Conservation (phyloP, 2,329 filamentous ascomycete species). For the Elsinoe perseae region DNA sequence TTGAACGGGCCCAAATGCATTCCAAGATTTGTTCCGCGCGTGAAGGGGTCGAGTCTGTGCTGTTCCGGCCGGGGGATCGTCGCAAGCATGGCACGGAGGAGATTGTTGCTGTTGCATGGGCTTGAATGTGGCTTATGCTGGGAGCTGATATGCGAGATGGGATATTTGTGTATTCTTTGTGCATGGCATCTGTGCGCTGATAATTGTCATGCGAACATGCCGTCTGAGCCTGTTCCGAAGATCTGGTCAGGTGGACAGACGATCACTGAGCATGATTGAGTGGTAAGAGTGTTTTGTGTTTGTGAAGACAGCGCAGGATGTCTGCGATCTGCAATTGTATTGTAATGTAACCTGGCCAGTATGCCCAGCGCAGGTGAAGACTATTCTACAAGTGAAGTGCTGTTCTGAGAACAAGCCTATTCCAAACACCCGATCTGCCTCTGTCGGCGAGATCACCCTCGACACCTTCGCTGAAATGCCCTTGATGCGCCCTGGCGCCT, state of each 20-base stretch:
- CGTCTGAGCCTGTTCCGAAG: background rate
- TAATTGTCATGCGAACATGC: constrained; percentile 13
- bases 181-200: constrained; percentile 9
- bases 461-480: constrained; percentile 5
- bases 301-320: constrained; percentile 1
- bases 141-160: background rate
- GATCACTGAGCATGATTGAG: background rate
- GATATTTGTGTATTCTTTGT: constrained; percentile 4
- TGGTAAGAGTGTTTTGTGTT: background rate
- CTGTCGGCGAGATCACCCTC: background rate
- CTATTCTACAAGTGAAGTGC: constrained; percentile 11
- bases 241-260: background rate
- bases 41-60: background rate
- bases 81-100: background rate
- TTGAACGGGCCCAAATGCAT: constrained; percentile 4
- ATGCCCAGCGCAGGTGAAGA: constrained; percentile 7
- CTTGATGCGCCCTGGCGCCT: background rate
- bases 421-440: constrained; percentile 6
- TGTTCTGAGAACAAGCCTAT: background rate
- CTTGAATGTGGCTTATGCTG: constrained; percentile 1
- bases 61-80: background rate
- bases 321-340: constrained; percentile 10
- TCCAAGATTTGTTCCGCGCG: constrained; percentile 2
- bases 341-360: constrained; percentile 8
- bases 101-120: background rate